Percentiles rank a stretch among this genome's conserved stretches.
Evolutionary conservation across 306 rosid species (phyloP).

Genomic region (Mucuna pruriens): DNA sequence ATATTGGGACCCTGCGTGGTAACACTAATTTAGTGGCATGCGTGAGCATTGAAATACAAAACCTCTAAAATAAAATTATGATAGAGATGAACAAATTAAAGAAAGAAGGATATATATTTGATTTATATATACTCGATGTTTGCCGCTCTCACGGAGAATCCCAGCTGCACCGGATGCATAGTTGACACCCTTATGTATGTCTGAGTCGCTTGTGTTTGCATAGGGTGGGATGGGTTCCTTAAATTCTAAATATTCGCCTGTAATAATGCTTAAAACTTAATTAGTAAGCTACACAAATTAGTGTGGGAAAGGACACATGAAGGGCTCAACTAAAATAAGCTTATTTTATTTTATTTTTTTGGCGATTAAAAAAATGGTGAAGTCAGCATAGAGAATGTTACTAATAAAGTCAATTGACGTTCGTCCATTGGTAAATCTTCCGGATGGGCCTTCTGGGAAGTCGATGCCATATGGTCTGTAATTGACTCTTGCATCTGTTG

Average conservation of each 20-base stretch:
- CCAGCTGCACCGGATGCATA: conserved; percentile 48
- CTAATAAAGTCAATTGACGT: background rate
- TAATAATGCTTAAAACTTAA: background rate
- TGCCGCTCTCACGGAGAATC: conserved; percentile 9
- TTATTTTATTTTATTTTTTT: too few species aligned
- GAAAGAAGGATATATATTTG: too few species aligned
- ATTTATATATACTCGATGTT: background rate
- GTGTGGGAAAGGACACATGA: too few species aligned
- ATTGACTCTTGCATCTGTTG: conserved; percentile 37
- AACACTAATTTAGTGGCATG: background rate
- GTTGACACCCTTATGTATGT: conserved; percentile 46
- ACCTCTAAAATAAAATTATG: too few species aligned
- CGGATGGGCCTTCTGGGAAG: conserved; percentile 44
- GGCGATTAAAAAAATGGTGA: background rate
- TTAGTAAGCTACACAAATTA: background rate
- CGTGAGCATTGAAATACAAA: too few species aligned
- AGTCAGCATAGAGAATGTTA: background rate
- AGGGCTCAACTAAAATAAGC: too few species aligned
- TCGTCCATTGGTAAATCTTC: conserved; percentile 63
- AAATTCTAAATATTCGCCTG: conserved; percentile 35
- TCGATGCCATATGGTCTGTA: conserved; percentile 69
- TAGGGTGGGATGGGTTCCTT: conserved; percentile 35
- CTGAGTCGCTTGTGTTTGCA: conserved; percentile 27
- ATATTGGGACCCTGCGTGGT: conserved; percentile 47
- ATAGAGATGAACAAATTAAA: too few species aligned